Base-by-base conservation (phyloP, 345 rosid genomes). In the Brassica carinata region DNA sequence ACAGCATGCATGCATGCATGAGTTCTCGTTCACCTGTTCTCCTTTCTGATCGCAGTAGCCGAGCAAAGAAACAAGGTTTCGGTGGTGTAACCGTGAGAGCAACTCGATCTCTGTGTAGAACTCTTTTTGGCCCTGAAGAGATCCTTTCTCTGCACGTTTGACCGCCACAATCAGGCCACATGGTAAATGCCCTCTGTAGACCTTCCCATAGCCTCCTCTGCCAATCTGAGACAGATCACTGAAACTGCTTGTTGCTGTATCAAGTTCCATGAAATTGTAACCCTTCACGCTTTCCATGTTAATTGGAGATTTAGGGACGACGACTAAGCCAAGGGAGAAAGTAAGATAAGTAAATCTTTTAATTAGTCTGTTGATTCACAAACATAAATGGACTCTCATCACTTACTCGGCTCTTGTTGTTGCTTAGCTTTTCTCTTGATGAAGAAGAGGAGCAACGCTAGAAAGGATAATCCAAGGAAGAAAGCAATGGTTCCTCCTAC, bases 171-270 rank as follows among this genome's bases (percentile, higher is more conserved):
- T 67, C 13, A 80, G 62, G 2, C 84, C 87, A 73, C 85, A 73
- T 67, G 79, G 79, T 75, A 88, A 83, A 81, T 79, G 74, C 10
- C 90, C 88, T 85, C 55, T 87, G 75, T 88, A 88, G 45, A 88
- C 92, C 31, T 81, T 87, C 17, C 90, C 90, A 67, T 87, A 87
- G 10, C 92, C 92, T 40, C 92, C 92, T 67, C 80, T 74, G 13
- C 90, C 92, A 27, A 88, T 68, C 73, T 82, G 87, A 14, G 76
- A 64, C 1, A 48, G 34, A 48, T 23, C 75, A 31, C 64, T 67
- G 74, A 87, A 88, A 15, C 85, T 77, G 8, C n/a, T 69, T 45
- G 89, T 85, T 18, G 89, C 90, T 67, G 66, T 72, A 43, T 80
- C 86, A 43, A 87, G 88, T 76, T 85, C 87, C 31, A 2, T 19